Evolutionary conservation across 108 stramenopile species (phyloP), one percentile per base, ranked within the genome.

Genomic region (Bacterosira constricta): DNA sequence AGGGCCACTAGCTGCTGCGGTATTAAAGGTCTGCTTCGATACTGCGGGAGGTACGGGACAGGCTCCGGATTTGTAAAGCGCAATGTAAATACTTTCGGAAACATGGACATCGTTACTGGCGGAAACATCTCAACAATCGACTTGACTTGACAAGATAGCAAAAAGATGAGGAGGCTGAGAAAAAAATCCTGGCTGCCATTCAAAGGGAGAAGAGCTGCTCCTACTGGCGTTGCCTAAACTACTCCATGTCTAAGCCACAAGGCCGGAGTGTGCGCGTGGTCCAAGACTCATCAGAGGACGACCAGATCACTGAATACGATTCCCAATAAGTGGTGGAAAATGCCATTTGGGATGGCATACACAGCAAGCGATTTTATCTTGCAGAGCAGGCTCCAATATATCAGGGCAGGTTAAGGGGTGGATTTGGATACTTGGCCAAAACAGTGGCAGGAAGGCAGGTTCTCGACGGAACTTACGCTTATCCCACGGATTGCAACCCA

Each of bases 191-290:
- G 18, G 52, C 37, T 12, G 37, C 54, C 1, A 59, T 70, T 6
- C 20, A 23, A 13, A 32, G 57, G 0, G 69, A 70, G 31, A 18
- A 34, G 31, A 27, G 61, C 11, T 10, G 70, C 12, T 3, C 23
- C 0, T 70, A 46, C 44, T 70, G 56, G 56, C 9, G 57, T 27
- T 12, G 41, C 1, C 21, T 70, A 3, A 59, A 59, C 38, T 59
- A 49, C 30, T 7, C 45, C 2, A 39, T 50, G 0, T 15, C n/a
- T 3, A 46, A 59, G 30, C n/a, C n/a, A n/a, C 1, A 6, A 3
- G 47, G 47, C 3, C 15, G 42, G 5, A 59, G 57, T 20, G 44
- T 70, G 7, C 10, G 34, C 3, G 12, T 44, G 8, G 69, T 59
- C 0, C 69, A 70, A 34, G 56, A 57, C 4, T 12, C 7, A 45